phyloP scores from a whole-genome alignment of 2,329 filamentous ascomycete genomes.

The Colletotrichum musicola region DNA sequence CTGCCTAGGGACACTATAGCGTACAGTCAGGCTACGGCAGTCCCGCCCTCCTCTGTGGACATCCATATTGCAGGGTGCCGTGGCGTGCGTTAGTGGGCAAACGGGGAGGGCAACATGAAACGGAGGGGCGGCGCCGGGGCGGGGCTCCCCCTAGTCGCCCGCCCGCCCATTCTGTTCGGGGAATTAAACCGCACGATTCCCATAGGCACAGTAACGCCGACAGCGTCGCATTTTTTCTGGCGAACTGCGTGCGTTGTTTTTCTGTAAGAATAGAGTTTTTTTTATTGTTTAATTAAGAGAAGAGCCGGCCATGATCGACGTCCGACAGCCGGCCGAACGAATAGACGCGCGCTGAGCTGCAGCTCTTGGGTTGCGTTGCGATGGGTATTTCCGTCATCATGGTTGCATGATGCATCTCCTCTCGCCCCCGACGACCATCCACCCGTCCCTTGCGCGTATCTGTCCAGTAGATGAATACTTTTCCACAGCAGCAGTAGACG shows the following conservation, averaged over 20 bases:
- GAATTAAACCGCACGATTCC: conserved; percentile 19
- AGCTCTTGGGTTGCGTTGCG: conserved; percentile 8
- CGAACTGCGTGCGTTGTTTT: too few relatives aligned
- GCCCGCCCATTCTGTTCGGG: conserved; percentile 7
- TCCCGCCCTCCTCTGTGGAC: background rate
- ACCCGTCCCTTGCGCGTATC: background rate
- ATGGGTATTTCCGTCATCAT: background rate
- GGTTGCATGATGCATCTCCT: background rate
- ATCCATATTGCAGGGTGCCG: conserved; percentile 36
- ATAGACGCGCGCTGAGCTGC: conserved; percentile 22
- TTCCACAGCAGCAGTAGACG: too few relatives aligned
- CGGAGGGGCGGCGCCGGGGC: conserved; percentile 26
- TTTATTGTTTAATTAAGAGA: background rate
- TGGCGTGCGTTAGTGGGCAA: conserved; percentile 37
- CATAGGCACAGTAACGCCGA: background rate
- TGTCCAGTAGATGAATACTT: too few relatives aligned
- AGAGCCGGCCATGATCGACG: conserved; percentile 11
- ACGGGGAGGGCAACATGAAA: conserved; percentile 37
- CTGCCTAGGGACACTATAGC: background rate
- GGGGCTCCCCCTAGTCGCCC: conserved; percentile 9
- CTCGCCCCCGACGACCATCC: background rate
- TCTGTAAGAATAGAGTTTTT: too few relatives aligned
- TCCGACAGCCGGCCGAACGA: conserved; percentile 10
- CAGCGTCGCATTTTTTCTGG: too few relatives aligned
- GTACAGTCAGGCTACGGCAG: too few relatives aligned